A percentile compares a stretch with the other conserved stretches of the same genome.
These are phyloP conservation scores for Echium plantagineum DNA, from an alignment of 257 asterid species.

Conservation along the genomic window DNA sequence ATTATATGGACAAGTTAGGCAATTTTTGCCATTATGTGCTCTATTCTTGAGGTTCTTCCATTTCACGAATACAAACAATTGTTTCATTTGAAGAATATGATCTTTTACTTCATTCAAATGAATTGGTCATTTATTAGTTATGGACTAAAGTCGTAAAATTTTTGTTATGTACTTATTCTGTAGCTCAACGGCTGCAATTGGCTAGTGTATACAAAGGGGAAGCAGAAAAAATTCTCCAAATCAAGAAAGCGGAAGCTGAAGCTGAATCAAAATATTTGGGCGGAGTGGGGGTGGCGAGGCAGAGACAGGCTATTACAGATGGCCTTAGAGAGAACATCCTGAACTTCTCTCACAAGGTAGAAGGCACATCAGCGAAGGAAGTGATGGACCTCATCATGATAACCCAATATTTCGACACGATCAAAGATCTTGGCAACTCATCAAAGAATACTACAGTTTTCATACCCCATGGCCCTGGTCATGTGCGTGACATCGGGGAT, in stretches of 20 bases:
- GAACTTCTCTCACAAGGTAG: constrained; percentile 81
- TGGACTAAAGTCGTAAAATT: neutral
- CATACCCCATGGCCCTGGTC: constrained; percentile 97
- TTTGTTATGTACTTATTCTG: constrained; percentile 1
- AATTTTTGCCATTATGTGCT: no score
- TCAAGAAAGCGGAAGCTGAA: constrained; percentile 92
- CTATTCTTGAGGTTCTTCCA: neutral
- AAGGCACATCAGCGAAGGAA: constrained; percentile 84
- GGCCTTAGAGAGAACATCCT: constrained; percentile 87
- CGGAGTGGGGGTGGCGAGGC: constrained; percentile 97
- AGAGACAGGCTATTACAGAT: constrained; percentile 97
- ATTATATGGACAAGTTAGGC: neutral
- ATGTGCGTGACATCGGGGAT: constrained; percentile 79
- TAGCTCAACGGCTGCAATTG: constrained; percentile 97
- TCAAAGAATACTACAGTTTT: constrained; percentile 88
- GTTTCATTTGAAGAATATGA: no score
- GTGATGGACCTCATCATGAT: constrained; percentile 96
- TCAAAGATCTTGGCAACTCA: constrained; percentile 81
- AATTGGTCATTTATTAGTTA: neutral
- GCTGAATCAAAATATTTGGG: constrained; percentile 97
- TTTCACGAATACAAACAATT: neutral
- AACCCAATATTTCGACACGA: constrained; percentile 92
- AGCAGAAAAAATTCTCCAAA: constrained; percentile 79
- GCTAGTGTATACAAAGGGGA: constrained; percentile 97
- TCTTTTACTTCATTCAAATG: neutral